These are phyloP conservation scores for Trichoderma sp. DNA, from an alignment of 2,329 filamentous ascomycete species.

Conservation along the genomic window DNA sequence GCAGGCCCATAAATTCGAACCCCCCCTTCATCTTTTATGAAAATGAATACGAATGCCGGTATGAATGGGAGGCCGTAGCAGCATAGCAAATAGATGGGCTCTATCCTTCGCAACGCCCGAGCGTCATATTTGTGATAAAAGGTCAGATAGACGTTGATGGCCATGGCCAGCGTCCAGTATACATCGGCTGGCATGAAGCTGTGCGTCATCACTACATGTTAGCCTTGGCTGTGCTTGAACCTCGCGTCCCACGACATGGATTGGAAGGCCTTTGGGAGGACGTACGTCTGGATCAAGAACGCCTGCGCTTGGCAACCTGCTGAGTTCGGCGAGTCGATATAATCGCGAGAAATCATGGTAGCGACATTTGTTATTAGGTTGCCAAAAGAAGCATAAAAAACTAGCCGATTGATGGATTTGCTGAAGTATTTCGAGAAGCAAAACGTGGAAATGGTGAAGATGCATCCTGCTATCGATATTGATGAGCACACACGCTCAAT, in stretches of 20 bases:
- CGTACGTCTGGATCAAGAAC: constrained; percentile 73
- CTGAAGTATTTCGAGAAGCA: constrained; percentile 64
- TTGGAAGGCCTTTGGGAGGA: not conserved
- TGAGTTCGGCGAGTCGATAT: constrained; percentile 47
- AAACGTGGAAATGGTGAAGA: constrained; percentile 71
- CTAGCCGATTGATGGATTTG: constrained; percentile 77
- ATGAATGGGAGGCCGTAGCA: constrained; percentile 72
- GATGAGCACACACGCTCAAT: constrained; percentile 17
- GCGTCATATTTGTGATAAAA: constrained; percentile 71
- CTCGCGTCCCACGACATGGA: not conserved
- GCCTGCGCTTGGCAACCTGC: constrained; percentile 65
- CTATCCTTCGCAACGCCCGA: constrained; percentile 61
- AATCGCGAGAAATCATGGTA: constrained; percentile 64
- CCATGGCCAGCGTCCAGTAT: constrained; percentile 75
- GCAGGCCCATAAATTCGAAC: constrained; percentile 67
- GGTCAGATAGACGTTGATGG: constrained; percentile 75
- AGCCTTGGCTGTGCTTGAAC: not conserved
- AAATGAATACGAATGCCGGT: constrained; percentile 64
- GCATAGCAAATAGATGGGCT: constrained; percentile 64
- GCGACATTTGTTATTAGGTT: constrained; percentile 73
- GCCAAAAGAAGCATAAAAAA: constrained; percentile 77
- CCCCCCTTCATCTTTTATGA: constrained; percentile 54
- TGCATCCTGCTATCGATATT: constrained; percentile 56
- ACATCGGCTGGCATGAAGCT: constrained; percentile 75
- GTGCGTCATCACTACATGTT: constrained; percentile 11